A percentile compares a stretch with the other conserved stretches of the same genome.
Conservation (phyloP, 768 basidiomycete genomes). For the Rhodotorula diobovata region DNA sequence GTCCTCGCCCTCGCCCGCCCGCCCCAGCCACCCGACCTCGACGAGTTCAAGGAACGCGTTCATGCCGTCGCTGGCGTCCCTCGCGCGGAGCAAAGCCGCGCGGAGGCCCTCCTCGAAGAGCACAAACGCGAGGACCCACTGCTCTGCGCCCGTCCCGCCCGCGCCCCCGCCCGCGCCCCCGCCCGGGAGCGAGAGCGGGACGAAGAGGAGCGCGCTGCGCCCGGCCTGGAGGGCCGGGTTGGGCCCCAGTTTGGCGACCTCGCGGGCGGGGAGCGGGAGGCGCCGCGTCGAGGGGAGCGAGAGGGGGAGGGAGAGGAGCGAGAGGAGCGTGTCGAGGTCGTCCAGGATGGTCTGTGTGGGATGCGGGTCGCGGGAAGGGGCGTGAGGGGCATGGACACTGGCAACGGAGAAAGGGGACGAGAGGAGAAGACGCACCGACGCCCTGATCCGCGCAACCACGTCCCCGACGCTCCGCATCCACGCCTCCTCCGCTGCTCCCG, state of each 20-base stretch:
- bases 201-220: conserved; percentile 52
- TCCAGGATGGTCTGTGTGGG: conserved; percentile 25
- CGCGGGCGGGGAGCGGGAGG: conserved; percentile 49
- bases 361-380: too few relatives aligned
- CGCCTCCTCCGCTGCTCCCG: background rate
- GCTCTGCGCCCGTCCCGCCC: conserved; percentile 55
- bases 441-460: conserved; percentile 17
- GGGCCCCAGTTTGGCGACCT: conserved; percentile 66
- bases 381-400: background rate
- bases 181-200: conserved; percentile 1
- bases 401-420: background rate
- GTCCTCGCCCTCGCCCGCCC: background rate
- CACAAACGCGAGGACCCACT: conserved; percentile 78
- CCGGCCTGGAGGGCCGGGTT: conserved; percentile 52
- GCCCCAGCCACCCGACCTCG: conserved; percentile 41
- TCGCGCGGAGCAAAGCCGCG: conserved; percentile 68
- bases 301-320: conserved; percentile 16
- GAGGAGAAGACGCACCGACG: background rate
- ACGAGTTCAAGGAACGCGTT: conserved; percentile 36
- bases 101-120: conserved; percentile 69
- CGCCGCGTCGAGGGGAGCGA: background rate
- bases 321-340: conserved; percentile 28
- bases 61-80: conserved; percentile 35
- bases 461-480: conserved; percentile 25
- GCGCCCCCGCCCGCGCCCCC: too few relatives aligned